Conservation (phyloP, 306 rosid genomes). For the Hylodesmum podocarpum region DNA sequence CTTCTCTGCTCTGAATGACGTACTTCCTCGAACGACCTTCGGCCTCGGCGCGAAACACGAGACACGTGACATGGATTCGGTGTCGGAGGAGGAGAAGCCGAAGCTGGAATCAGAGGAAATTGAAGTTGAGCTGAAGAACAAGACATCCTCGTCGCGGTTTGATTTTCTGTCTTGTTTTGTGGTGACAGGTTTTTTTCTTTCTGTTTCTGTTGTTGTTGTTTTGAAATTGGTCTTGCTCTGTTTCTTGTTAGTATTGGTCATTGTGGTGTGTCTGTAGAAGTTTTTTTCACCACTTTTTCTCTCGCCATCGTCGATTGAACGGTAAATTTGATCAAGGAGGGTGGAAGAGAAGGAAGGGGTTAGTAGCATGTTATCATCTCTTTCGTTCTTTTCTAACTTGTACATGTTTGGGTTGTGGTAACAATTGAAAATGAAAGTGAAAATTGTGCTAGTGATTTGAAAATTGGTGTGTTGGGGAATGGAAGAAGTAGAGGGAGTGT, state of each 20-base stretch:
- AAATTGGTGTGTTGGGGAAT: not conserved
- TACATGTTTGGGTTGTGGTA: conserved; percentile 50
- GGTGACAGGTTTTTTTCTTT: conserved; percentile 18
- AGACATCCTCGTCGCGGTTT: conserved; percentile 51
- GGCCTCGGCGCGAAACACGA: conserved; percentile 56
- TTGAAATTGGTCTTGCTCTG: not conserved
- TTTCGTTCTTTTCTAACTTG: conserved; percentile 30
- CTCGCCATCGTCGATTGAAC: conserved; percentile 70
- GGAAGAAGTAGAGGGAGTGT: not conserved
- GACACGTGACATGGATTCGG: conserved; percentile 54
- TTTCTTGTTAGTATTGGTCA: conserved; percentile 26
- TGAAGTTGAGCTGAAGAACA: conserved; percentile 79
- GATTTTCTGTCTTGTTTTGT: conserved; percentile 36
- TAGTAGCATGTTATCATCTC: conserved; percentile 36
- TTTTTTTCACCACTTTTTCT: conserved; percentile 37
- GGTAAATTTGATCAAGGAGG: conserved; percentile 84
- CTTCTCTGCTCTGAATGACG: conserved; percentile 32
- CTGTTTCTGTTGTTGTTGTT: not conserved
- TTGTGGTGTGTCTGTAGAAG: conserved; percentile 48
- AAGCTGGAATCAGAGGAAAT: conserved; percentile 84
- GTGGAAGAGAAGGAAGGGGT: conserved; percentile 79
- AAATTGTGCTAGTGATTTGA: no score
- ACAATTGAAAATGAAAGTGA: not conserved
- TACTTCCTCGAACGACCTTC: conserved; percentile 44
- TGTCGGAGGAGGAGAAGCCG: conserved; percentile 84